Conservation (phyloP, 306 rosid genomes). For the Vigna hirtella region DNA sequence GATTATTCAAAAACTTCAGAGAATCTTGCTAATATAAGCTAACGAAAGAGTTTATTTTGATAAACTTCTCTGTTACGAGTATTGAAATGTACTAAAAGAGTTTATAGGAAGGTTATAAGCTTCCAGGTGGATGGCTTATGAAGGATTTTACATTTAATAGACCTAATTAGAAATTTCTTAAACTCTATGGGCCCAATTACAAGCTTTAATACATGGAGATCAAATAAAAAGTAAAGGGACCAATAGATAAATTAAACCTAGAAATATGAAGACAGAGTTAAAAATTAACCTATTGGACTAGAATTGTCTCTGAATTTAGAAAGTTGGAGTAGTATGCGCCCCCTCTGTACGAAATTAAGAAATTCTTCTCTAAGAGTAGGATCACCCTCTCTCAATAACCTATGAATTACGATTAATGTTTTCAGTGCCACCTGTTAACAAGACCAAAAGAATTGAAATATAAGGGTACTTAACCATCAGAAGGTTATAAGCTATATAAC, state of each 20-base stretch:
- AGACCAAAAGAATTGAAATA: constrained; percentile 9
- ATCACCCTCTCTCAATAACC: constrained; percentile 83
- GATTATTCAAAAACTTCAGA: neutral
- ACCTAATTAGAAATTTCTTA: neutral
- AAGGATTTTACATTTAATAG: constrained; percentile 6
- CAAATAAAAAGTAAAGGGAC: neutral
- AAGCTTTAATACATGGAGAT: neutral
- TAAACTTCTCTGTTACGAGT: neutral
- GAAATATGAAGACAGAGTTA: constrained; percentile 24
- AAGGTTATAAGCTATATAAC: constrained; percentile 10
- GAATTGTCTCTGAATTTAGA: constrained; percentile 90
- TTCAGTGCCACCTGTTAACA: constrained; percentile 74
- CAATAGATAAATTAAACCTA: neutral
- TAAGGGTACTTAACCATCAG: constrained; percentile 14
- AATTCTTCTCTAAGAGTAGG: constrained; percentile 83
- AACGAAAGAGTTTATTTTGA: neutral
- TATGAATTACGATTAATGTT: constrained; percentile 73
- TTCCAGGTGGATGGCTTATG: neutral
- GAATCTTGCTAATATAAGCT: neutral
- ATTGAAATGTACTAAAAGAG: neutral
- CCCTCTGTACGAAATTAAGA: constrained; percentile 69
- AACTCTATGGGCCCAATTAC: neutral
- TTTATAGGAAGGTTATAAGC: neutral
- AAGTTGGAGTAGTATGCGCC: constrained; percentile 77
- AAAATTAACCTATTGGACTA: constrained; percentile 74